Evolutionary conservation across 768 basidiomycete species (phyloP), one percentile per base, ranked within the genome.

Genomic region (Dacryopinax spathularia): DNA sequence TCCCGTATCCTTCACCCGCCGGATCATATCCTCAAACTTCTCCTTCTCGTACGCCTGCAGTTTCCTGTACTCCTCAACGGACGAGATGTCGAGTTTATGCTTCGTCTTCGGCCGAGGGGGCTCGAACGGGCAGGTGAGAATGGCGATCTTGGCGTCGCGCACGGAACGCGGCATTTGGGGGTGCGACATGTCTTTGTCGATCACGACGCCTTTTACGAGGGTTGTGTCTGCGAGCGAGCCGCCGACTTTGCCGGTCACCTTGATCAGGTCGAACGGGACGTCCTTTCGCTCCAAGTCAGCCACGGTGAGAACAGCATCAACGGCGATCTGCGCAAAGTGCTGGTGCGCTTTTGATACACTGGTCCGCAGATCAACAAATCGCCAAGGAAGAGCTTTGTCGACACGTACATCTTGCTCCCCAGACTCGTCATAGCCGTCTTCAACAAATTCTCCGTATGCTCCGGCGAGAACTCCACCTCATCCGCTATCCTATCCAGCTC

Each of bases 111-210:
- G 96, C 25, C 96, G 87, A 1, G 96, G 96, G 18, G 96, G 96
- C 73, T 99, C 96, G 73, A 99, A 99, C 22, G 96, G 93, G 75
- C 96, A 99, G 43, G 96, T 99, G 44, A 99, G 82, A 75, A 99
- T 98, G 15, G 95, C 96, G 62, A 99, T 80, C 65, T 85, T 86
- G 62, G 96, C 96, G 73, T 98, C 89, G 68, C 80, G 82, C 69
- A 99, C 86, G 34, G 78, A 80, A 64, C 82, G 85, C 9, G 95
- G 95, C 96, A 99, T 99, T 75, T 96, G 92, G 2, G 95, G 89
- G 72, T 99, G 96, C 13, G 93, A 97, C 89, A 99, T 95, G 77
- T 99, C 95, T 77, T 99, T 99, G 85, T 99, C 96, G 73, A 99
- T 84, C 69, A 99, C 89, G 41, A 99, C 96, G 69, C 96, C 96